Evolutionary conservation across 1,139 yeast species (phyloP).

Genomic region (Schizosaccharomyces versatilis): DNA sequence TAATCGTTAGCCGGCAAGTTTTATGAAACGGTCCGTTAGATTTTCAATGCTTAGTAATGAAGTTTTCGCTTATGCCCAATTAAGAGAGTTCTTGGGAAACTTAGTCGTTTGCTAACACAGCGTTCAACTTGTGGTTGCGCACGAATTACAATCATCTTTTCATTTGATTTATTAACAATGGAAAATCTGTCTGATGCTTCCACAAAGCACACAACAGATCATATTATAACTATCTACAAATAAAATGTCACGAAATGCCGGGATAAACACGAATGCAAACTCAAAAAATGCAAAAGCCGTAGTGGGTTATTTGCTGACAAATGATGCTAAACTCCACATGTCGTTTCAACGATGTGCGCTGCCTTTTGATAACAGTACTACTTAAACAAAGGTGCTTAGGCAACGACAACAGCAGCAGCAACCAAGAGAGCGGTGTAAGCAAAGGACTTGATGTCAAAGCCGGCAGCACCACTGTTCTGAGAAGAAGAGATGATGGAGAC

Average conservation of each 20-base stretch:
- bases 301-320: neutral
- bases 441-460: neutral
- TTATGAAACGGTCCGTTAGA: neutral
- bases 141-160: neutral
- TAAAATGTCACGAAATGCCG: too few species aligned
- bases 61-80: neutral
- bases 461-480: neutral
- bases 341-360: neutral
- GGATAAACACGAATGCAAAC: too few species aligned
- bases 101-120: neutral
- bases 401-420: neutral
- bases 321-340: neutral
- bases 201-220: too few species aligned
- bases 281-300: neutral
- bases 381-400: neutral
- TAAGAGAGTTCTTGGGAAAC: neutral
- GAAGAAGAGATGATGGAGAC: neutral
- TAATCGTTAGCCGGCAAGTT: neutral
- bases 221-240: too few species aligned
- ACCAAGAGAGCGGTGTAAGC: neutral
- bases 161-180: neutral
- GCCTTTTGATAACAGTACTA: neutral
- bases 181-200: too few species aligned
- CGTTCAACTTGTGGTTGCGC: neutral
- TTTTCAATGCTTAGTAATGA: neutral